phyloP scores from a whole-genome alignment of 2,329 filamentous ascomycete species.

The Didymella pinodella region DNA sequence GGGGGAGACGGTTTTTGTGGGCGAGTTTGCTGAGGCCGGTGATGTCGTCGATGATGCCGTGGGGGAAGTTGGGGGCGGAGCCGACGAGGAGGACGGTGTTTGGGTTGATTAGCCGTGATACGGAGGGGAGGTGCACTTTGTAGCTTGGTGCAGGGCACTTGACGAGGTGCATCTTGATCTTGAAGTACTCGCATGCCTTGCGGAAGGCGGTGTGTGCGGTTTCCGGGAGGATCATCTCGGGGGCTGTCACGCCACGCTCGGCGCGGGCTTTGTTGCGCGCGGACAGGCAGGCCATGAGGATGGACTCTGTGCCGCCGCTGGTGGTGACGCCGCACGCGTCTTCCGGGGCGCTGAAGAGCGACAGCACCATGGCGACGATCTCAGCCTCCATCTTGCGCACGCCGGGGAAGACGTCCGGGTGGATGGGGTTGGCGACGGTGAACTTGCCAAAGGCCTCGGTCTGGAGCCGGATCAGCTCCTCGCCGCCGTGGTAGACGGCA shows the following conservation, averaged over 20 bases:
- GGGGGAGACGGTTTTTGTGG: constrained; percentile 76
- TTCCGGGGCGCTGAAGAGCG: constrained; percentile 87
- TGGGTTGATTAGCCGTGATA: constrained; percentile 86
- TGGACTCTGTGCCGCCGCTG: constrained; percentile 93
- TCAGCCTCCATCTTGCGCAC: constrained; percentile 99
- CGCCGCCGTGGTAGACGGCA: constrained; percentile 94
- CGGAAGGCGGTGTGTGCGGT: constrained; percentile 96
- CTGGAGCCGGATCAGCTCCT: constrained; percentile 81
- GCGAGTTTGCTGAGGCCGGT: constrained; percentile 83
- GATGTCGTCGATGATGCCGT: constrained; percentile 98
- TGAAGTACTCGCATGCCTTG: constrained; percentile 95
- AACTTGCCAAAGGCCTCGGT: constrained; percentile 94
- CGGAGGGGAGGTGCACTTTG: constrained; percentile 80
- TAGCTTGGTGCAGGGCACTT: constrained; percentile 84
- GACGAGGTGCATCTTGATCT: constrained; percentile 92
- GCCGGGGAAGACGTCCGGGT: constrained; percentile 97
- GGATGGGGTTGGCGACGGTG: constrained; percentile 94
- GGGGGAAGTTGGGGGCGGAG: constrained; percentile 95
- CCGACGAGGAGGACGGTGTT: constrained; percentile 95
- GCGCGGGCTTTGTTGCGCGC: constrained; percentile 87
- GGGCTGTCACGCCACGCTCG: constrained; percentile 88
- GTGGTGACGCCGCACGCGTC: constrained; percentile 88
- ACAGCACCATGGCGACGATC: constrained; percentile 90
- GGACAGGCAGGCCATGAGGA: constrained; percentile 91
- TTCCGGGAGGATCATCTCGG: constrained; percentile 96